Evolutionary conservation across 2,329 filamentous ascomycete genomes (phyloP).

Genomic region (Xylariaceae sp.): DNA sequence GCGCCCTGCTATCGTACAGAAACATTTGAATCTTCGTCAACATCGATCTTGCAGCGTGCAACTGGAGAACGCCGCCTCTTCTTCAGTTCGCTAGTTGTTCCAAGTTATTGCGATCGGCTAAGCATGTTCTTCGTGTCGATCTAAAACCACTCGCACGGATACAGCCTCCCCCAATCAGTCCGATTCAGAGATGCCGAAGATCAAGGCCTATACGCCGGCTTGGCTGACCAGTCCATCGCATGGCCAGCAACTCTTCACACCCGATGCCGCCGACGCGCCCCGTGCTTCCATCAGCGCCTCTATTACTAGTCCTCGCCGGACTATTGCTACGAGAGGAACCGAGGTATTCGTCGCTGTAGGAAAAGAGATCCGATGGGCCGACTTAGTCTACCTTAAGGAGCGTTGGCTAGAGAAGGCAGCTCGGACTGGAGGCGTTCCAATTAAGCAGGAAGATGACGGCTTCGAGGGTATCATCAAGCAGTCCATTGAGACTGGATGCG

Average conservation of each 20-base stretch:
- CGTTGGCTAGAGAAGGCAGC: constrained; percentile 41
- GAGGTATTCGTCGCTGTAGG: constrained; percentile 87
- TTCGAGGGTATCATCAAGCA: constrained; percentile 31
- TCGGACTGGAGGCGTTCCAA: constrained; percentile 32
- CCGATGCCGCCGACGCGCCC: constrained; percentile 37
- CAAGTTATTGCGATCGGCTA: constrained; percentile 15
- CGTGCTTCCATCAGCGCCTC: constrained; percentile 37
- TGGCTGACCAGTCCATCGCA: constrained; percentile 79
- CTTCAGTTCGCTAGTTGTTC: constrained; percentile 7
- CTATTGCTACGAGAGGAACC: constrained; percentile 73
- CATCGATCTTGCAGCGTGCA: neutral
- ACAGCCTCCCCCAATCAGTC: constrained; percentile 22
- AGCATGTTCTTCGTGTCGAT: constrained; percentile 25
- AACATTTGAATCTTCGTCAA: neutral
- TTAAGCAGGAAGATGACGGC: constrained; percentile 46
- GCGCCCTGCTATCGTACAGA: neutral
- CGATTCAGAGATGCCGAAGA: constrained; percentile 64
- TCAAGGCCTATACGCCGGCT: constrained; percentile 76
- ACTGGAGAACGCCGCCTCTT: neutral
- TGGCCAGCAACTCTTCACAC: constrained; percentile 71
- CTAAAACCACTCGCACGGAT: constrained; percentile 11
- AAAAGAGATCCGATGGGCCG: constrained; percentile 87
- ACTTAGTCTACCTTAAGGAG: constrained; percentile 74
- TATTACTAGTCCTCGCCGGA: constrained; percentile 49
- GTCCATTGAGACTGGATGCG: constrained; percentile 27